These are phyloP conservation scores for Halenospora varia DNA, from an alignment of 495 filamentous ascomycete genomes.

Conservation along the genomic window DNA sequence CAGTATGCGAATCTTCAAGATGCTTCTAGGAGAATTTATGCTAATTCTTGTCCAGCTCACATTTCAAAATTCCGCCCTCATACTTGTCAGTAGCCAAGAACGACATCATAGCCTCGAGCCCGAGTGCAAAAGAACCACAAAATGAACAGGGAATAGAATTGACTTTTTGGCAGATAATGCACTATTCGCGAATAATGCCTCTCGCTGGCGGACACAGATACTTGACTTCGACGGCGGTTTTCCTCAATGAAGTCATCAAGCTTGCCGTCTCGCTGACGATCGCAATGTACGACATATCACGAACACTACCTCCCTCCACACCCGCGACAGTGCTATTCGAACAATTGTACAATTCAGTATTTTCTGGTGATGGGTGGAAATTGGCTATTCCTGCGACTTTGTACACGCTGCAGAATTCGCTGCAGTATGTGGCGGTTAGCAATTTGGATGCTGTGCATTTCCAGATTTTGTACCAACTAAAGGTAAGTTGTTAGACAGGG, in stretches of 20 bases:
- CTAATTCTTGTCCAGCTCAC: constrained; percentile 54
- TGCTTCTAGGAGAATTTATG: constrained; percentile 1
- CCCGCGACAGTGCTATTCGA: constrained; percentile 76
- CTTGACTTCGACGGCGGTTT: constrained; percentile 88
- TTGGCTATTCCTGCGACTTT: constrained; percentile 83
- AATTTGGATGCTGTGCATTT: constrained; percentile 91
- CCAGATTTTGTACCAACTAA: constrained; percentile 88
- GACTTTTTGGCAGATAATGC: constrained; percentile 52
- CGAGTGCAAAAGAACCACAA: background rate
- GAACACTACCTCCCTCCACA: constrained; percentile 66
- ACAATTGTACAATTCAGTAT: constrained; percentile 74
- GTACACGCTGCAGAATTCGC: constrained; percentile 84
- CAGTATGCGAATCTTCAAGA: constrained; percentile 47
- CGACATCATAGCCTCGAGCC: too few species aligned
- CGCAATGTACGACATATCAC: constrained; percentile 80
- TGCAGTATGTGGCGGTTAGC: constrained; percentile 89
- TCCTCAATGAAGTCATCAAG: constrained; percentile 91
- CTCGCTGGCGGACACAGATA: constrained; percentile 77
- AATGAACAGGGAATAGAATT: background rate
- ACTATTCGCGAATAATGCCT: constrained; percentile 93
- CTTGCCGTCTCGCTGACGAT: constrained; percentile 80
- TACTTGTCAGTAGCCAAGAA: constrained; percentile 59
- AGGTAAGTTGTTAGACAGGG: constrained; percentile 38
- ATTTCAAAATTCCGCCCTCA: constrained; percentile 74
- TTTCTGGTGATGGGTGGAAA: constrained; percentile 95